Evolutionary conservation across 2,329 filamentous ascomycete species (phyloP), one percentile per base, ranked within the genome.

Genomic region (Aureobasidium pullulans): DNA sequence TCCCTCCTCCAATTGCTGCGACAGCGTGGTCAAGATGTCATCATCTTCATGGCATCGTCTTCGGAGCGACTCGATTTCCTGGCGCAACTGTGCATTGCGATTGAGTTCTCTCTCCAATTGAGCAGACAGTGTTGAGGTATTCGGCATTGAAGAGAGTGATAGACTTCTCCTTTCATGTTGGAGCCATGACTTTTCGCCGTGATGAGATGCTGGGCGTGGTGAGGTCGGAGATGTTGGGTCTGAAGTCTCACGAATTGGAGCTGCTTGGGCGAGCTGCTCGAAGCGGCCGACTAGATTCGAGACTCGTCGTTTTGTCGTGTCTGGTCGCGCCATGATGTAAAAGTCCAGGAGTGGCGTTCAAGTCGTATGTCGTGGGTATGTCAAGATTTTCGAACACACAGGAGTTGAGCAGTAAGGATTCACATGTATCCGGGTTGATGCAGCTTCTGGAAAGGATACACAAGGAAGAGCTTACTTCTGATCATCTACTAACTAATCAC

Each of bases 231-330:
- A 32, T 32, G n/a, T n/a, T 2, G 29, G 29, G 8, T 9, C 8
- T 37, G 13, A 19, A 68, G 73, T 32, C 64, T 67, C 36, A 60
- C 75, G 9, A 70, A 86, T 63, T 81, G 36, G 65, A 66, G 29
- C 61, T 75, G 13, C 70, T 74, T 8, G 72, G 73, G 59, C 40
- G 8, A 59, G 10, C 44, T 59, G 57, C 7, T 60, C 57, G 37
- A 60, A 60, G 32, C 57, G 48, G 19, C 48, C 48, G 34, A 60
- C 49, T 8, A 60, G 48, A 32, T 53, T 50, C 11, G 57, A 60
- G 13, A 60, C 57, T 16, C 57, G 50, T 13, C 28, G 39, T 54
- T 37, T 40, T 36, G 50, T 32, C 6, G 50, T 32, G 10, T 54
- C 50, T n/a, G 37, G n/a, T 23, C 50, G 37, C 10, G 50, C 28